A percentile compares a stretch with the other conserved stretches of the same genome.
phyloP scores from a whole-genome alignment of 345 rosid genomes.

The Luvunga scandens region DNA sequence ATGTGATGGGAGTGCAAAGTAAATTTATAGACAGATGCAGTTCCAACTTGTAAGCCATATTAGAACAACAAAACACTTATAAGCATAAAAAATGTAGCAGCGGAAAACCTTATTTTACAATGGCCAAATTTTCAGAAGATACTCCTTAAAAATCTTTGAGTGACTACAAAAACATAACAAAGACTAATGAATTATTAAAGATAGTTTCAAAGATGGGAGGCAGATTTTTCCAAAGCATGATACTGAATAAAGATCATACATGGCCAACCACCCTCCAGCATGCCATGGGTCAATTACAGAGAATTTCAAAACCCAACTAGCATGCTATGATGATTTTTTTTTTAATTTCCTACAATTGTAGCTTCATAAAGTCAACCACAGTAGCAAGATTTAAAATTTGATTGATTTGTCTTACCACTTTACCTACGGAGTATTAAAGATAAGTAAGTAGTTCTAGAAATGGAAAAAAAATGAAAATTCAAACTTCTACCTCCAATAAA shows the following conservation, averaged over 20 bases:
- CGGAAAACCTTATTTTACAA: background rate
- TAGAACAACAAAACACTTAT: background rate
- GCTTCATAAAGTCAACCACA: background rate
- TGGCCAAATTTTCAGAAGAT: background rate
- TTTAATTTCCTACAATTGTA: background rate
- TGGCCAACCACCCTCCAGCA: background rate
- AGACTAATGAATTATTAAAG: background rate
- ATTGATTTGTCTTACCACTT: background rate
- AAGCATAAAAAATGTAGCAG: background rate
- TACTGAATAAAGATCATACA: background rate
- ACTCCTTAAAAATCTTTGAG: background rate
- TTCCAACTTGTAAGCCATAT: background rate
- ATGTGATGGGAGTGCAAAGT: background rate
- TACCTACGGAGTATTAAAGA: background rate
- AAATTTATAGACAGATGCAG: too few relatives aligned
- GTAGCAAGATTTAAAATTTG: background rate
- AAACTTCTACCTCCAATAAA: background rate
- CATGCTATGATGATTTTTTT: background rate
- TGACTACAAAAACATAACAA: background rate
- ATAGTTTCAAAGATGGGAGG: background rate
- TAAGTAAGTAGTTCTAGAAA: background rate
- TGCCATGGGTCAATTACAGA: background rate
- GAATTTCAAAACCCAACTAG: background rate
- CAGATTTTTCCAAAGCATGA: background rate
- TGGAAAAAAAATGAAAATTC: background rate